Conservation (phyloP, 2,329 filamentous ascomycete species). For the Cadophora malorum region DNA sequence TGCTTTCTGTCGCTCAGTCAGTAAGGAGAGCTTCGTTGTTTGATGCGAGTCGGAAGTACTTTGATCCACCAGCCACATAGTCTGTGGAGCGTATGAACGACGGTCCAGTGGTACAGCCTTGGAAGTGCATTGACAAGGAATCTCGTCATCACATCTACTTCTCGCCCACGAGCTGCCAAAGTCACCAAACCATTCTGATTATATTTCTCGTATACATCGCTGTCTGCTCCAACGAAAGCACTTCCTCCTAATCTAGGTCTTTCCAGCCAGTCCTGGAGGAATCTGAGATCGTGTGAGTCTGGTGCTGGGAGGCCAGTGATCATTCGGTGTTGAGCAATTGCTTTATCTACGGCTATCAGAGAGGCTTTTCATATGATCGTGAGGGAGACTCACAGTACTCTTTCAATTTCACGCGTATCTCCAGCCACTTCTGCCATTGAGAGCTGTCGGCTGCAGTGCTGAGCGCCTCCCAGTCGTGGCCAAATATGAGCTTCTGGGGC, state of each 20-base stretch:
- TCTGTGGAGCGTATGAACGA: not conserved
- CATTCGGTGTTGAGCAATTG: slow-evolving; percentile 10
- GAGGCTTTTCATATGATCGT: not conserved
- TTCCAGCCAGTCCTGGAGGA: slow-evolving; percentile 4
- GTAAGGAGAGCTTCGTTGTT: not conserved
- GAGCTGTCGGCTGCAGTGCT: not conserved
- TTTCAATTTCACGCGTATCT: not conserved
- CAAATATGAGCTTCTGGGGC: not conserved
- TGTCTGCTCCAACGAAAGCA: not conserved
- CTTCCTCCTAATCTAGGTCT: not conserved
- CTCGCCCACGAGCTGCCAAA: not conserved
- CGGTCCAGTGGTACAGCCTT: not conserved
- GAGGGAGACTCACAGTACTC: not conserved
- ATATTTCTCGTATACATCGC: not conserved
- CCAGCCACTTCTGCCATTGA: slow-evolving; percentile 3
- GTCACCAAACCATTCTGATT: not conserved
- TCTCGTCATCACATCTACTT: slow-evolving; percentile 4
- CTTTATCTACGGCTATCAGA: not conserved
- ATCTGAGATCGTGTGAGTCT: not conserved
- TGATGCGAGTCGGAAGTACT: not conserved
- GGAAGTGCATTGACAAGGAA: not conserved
- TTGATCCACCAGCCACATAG: slow-evolving; percentile 3
- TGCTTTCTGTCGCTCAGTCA: not conserved
- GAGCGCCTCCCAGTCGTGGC: not conserved
- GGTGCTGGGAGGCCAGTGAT: not conserved